Evolutionary conservation across 805 yeast genomes (phyloP).

Genomic region (Myxozyma neotropica): DNA sequence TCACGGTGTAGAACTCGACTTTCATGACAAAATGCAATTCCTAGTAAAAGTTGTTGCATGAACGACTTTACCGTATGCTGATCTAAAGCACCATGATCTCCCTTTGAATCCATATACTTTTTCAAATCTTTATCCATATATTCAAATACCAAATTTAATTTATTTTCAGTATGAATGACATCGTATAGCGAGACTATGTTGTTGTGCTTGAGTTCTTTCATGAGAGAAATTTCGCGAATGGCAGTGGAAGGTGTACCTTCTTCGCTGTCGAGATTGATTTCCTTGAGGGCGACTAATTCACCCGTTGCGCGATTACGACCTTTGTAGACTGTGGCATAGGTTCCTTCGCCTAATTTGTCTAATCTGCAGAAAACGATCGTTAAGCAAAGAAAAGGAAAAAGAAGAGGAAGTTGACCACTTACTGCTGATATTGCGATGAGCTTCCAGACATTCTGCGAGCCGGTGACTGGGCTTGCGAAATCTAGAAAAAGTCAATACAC

Average conservation of each 20-base stretch:
- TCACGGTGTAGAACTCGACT: constrained; percentile 80
- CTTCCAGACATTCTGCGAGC: constrained; percentile 5
- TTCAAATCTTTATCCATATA: constrained; percentile 91
- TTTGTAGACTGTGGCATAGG: constrained; percentile 98
- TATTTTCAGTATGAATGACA: constrained; percentile 95
- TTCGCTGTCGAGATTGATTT: constrained; percentile 90
- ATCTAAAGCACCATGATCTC: constrained; percentile 71
- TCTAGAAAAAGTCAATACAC: neutral
- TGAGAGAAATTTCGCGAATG: constrained; percentile 89
- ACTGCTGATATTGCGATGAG: constrained; percentile 18
- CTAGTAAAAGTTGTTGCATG: constrained; percentile 90
- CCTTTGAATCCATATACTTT: constrained; percentile 89
- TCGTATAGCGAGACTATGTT: constrained; percentile 91
- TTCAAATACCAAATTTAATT: constrained; percentile 90
- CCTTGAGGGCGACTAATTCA: constrained; percentile 90
- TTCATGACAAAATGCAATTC: constrained; percentile 85
- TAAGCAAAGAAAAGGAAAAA: neutral
- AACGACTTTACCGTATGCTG: constrained; percentile 78
- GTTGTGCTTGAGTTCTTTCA: constrained; percentile 92
- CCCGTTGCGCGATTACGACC: constrained; percentile 85
- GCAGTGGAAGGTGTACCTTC: constrained; percentile 99
- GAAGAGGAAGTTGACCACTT: neutral
- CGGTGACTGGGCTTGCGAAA: neutral
- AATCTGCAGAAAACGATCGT: constrained; percentile 44
- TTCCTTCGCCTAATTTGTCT: constrained; percentile 90